Evolutionary conservation across 2,329 filamentous ascomycete species (phyloP), one percentile per base, ranked within the genome.

Genomic region (Pseudogymnoascus pannorum): DNA sequence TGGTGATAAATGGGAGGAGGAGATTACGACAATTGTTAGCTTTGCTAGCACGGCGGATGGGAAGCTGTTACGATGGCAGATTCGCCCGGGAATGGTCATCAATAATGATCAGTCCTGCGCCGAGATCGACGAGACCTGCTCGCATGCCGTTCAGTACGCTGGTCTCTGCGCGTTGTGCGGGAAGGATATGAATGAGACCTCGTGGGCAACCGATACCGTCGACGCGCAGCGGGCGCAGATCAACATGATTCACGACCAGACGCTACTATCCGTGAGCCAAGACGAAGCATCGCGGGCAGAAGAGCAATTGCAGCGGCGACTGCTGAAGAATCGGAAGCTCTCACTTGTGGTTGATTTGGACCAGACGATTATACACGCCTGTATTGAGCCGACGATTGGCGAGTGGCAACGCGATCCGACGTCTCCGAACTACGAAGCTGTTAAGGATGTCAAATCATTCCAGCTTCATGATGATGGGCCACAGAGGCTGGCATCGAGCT

Each of bases 361-460:
- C 73, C 93, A 97, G 78, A 99, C 94, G 62, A 94, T 99, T 70
- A 99, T 99, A 67, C 94, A 99, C 74, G 94, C 94, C 24, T 96
- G 92, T 64, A 95, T 97, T 70, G 94, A 99, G 68, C 93, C 92
- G 5, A 99, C 94, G 0, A 87, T 99, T 60, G 92, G 88, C 65
- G 93, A 99, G 73, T 99, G 94, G 94, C 90, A 96, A 78, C 82
- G 85, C 58, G 92, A 99, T 73, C 85, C 87, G 22, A 81, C 85
- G 3, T 97, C 96, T 68, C 92, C 94, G 16, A 99, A 99, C 69
- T 87, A 97, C 73, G 85, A 89, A 18, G 91, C 92, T 4, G 87
- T 99, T 69, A 92, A 92, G 72, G 88, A 96, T 64, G 92, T 99
- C 38, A 82, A 85, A 69, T 85, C 86, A 64, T 99, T 99, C 72